Conservation (phyloP, 345 rosid genomes). For the Rhodamnia argentea region DNA sequence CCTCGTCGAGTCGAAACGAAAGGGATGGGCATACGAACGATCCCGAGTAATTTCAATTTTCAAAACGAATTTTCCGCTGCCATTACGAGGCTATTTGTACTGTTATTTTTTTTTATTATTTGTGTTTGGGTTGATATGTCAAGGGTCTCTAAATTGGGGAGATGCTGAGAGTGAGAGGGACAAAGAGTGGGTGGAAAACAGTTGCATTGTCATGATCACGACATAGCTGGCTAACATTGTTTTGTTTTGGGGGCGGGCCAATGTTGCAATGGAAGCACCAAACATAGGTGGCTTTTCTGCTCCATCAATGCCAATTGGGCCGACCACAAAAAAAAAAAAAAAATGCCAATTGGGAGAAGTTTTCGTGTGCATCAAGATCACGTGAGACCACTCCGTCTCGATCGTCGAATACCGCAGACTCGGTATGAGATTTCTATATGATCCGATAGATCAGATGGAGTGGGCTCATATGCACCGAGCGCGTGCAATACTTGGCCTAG, state of each 20-base stretch:
- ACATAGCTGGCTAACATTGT: background rate
- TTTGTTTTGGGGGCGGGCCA: background rate
- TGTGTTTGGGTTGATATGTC: background rate
- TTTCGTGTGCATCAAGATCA: background rate
- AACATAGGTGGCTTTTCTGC: background rate
- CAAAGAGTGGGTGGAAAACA: background rate
- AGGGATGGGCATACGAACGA: accelerated
- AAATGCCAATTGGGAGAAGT: background rate
- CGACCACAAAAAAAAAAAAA: too few relatives aligned
- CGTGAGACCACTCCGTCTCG: background rate
- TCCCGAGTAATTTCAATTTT: background rate
- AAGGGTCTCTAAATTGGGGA: background rate
- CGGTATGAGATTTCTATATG: background rate
- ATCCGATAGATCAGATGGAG: background rate
- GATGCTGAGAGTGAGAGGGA: background rate
- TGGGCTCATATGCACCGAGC: background rate
- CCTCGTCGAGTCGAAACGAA: background rate
- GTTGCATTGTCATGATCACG: background rate
- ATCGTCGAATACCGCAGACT: accelerated
- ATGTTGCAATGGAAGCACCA: background rate
- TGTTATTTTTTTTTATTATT: too few relatives aligned
- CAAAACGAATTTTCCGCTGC: background rate
- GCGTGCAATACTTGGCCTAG: background rate
- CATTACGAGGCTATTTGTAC: background rate
- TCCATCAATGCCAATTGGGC: background rate